phyloP scores from a whole-genome alignment of 805 yeast genomes.

The Cyberlindnera euphorbiiphila region DNA sequence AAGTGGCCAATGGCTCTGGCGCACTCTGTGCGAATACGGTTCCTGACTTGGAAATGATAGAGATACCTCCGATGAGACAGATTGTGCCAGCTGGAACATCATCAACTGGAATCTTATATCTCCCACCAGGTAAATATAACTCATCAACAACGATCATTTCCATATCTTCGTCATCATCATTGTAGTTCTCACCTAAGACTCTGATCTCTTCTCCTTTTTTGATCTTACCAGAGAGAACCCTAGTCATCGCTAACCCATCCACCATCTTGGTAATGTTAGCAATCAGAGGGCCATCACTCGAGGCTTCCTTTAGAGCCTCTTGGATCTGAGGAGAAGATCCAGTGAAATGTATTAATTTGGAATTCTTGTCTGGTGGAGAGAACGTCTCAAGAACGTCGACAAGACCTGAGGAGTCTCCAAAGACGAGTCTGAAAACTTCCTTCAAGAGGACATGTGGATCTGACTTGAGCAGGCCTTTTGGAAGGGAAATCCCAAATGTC shows the following conservation, averaged over 20 bases:
- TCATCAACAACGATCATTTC: conserved; percentile 32
- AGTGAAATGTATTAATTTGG: conserved; percentile 28
- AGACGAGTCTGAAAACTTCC: conserved; percentile 50
- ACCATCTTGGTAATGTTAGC: conserved; percentile 58
- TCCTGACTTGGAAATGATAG: conserved; percentile 56
- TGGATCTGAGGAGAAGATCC: conserved; percentile 25
- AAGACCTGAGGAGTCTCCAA: conserved; percentile 49
- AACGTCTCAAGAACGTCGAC: conserved; percentile 42
- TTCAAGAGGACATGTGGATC: conserved; percentile 61
- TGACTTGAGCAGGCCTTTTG: conserved; percentile 37
- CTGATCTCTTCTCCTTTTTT: conserved; percentile 42
- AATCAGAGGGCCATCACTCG: conserved; percentile 39
- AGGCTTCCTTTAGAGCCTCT: conserved; percentile 29
- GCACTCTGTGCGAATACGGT: conserved; percentile 40
- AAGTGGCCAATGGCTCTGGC: conserved; percentile 26
- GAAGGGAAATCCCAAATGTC: conserved; percentile 44
- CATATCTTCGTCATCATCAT: conserved; percentile 49
- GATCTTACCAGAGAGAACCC: conserved; percentile 61
- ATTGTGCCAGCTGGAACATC: conserved; percentile 62
- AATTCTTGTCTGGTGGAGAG: conserved; percentile 37
- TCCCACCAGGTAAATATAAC: conserved; percentile 55
- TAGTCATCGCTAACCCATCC: conserved; percentile 54
- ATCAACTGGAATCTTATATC: conserved; percentile 57
- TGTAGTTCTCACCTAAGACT: conserved; percentile 53
- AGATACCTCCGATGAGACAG: conserved; percentile 64